Evolutionary conservation across 2,329 filamentous ascomycete genomes (phyloP), one percentile per base, ranked within the genome.

Genomic region (Botrytis medusae): DNA sequence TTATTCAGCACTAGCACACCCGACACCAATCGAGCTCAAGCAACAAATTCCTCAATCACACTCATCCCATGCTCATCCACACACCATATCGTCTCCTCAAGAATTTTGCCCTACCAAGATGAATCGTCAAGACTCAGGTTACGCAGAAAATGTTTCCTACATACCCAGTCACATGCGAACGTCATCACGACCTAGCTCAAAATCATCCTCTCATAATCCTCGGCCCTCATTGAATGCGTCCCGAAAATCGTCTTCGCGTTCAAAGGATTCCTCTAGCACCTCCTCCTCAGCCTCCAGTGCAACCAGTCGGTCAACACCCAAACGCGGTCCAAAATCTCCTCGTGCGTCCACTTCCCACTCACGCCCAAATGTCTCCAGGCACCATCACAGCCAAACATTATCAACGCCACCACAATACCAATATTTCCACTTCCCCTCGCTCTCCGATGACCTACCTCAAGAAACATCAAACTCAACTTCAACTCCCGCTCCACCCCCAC

Each of bases 401-500:
- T 57, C 54, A 59, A 42, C 59, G 57, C 34, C 57, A 37, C 73
- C 71, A 46, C 76, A 64, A 34, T 78, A 78, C 61, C 73, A 79
- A 73, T 80, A 77, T 73, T 81, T 79, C 67, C 78, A 81, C n/a
- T 81, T 81, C 63, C 79, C 80, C 18, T 74, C 77, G 2, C 73
- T 80, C 32, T 65, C 67, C 20, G 74, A 75, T 22, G 65, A 74
- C 18, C 51, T 71, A 29, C 40, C 64, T 32, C 61, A 37, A 59
- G 46, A 54, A 42, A 37, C 65, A 69, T 48, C 72, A 14, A 42
- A 86, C 84, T 3, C 84, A 85, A 76, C 62, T 48, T 7, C 40
- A 42, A 34, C 68, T 9, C n/a, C 69, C 29, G 62, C 72, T 7
- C 81, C 84, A 4, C 83, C 84, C 2, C 89, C 87, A 20, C 87